These are phyloP conservation scores for Uromyces viciae-fabae DNA, from an alignment of 1,284 basidiomycete species.

Conservation along the genomic window DNA sequence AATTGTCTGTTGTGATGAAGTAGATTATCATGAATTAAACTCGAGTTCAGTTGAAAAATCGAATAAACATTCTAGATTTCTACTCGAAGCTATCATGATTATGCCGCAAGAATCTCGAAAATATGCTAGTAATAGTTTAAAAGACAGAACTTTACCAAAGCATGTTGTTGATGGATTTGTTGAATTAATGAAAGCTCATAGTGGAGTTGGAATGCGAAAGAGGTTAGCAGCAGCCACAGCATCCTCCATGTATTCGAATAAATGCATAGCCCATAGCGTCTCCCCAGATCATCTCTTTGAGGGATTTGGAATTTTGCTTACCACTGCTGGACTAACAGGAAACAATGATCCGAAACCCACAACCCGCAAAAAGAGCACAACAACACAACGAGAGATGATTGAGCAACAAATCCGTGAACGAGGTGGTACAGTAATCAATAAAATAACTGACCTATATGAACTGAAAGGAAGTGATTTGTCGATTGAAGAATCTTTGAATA, in stretches of 20 bases:
- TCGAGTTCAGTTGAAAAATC: not conserved
- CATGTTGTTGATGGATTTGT: not conserved
- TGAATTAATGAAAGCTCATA: constrained; percentile 19
- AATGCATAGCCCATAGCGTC: too few species aligned
- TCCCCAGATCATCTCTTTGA: constrained; percentile 1
- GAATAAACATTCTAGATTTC: not conserved
- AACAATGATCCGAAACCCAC: not conserved
- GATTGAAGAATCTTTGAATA: not conserved
- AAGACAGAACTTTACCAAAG: constrained; percentile 13
- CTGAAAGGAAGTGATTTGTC: not conserved
- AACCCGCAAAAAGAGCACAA: not conserved
- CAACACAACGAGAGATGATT: not conserved
- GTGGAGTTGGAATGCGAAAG: constrained; percentile 25
- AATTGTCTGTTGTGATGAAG: constrained; percentile 2
- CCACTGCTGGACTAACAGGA: not conserved
- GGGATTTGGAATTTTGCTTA: constrained; percentile 22
- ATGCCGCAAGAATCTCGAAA: not conserved
- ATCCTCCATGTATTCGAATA: too few species aligned
- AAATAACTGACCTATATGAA: constrained; percentile 9
- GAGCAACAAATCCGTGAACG: not conserved
- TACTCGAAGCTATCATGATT: constrained; percentile 33
- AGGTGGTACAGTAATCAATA: not conserved
- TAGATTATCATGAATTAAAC: not conserved
- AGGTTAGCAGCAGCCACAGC: not conserved
- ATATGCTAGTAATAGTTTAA: not conserved